phyloP scores from a whole-genome alignment of 2,329 filamentous ascomycete species.

The Trichophyton mentagrophytes region DNA sequence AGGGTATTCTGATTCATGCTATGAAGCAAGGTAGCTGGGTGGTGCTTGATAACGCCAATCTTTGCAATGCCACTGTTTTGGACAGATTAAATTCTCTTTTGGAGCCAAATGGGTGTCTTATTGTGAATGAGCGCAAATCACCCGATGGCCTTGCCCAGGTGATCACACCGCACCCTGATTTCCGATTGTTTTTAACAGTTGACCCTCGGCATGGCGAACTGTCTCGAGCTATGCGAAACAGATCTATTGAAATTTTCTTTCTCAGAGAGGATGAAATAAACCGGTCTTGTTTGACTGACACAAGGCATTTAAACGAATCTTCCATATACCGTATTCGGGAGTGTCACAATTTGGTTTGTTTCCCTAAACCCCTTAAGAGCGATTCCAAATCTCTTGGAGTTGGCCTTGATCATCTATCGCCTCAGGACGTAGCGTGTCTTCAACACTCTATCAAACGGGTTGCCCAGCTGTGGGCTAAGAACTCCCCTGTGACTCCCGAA shows the following conservation, averaged over 20 bases:
- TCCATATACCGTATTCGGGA: constrained; percentile 29
- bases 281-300: constrained; percentile 12
- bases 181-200: constrained; percentile 86
- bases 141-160: constrained; percentile 68
- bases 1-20: constrained; percentile 81
- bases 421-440: constrained; percentile 23
- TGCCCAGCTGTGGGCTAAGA: constrained; percentile 10
- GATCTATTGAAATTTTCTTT: constrained; percentile 80
- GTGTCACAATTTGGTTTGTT: constrained; percentile 19
- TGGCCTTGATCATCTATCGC: constrained; percentile 28
- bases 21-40: constrained; percentile 81
- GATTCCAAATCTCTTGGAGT: constrained; percentile 19
- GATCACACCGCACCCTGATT: constrained; percentile 69
- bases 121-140: constrained; percentile 85
- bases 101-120: constrained; percentile 75
- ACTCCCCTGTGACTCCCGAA: not conserved
- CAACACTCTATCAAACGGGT: constrained; percentile 20
- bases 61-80: constrained; percentile 88
- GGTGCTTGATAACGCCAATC: constrained; percentile 90
- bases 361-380: constrained; percentile 9
- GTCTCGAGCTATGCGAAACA: constrained; percentile 91
- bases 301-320: constrained; percentile 29
- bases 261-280: constrained; percentile 27
- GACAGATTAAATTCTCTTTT: constrained; percentile 90
- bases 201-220: constrained; percentile 86